Base-by-base conservation (phyloP, 108 stramenopile species). In the Skeletonema potamos region DNA sequence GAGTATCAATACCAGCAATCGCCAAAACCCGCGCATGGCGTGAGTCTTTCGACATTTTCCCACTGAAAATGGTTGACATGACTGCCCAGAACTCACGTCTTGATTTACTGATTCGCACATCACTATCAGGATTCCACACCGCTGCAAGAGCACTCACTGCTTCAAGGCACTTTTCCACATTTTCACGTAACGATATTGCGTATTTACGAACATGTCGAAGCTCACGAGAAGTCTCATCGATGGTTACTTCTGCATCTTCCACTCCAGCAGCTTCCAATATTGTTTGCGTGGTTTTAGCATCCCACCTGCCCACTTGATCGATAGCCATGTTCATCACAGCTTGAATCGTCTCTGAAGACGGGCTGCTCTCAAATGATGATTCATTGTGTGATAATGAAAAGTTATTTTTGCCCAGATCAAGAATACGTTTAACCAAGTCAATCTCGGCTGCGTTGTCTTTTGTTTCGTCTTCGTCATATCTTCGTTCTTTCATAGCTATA, bases 141-240 rank as follows among this genome's bases (percentile, higher is more conserved):
- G 57, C 24, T 22, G 71, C 58, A 4, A 94, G 64, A 4, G 69
- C 76, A 36, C 84, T 85, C 57, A 89, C 63, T 15, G 90, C 84
- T 70, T 91, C 85, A 11, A 65, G 51, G 66, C 93, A 94, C 54
- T 85, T 70, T 28, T 70, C 68, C 22, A 91, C 67, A 62, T 86
- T 77, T 57, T 94, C 89, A 15, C 89, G 77, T 12, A 94, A 73
- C 44, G 83, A 81, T 33, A 88, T 87, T 17, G 93, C 90, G 71
- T 84, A 84, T 64, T 90, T 90, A 11, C 87, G 78, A 13, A 94
- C 86, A 61, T 84, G 63, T 26, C 89, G 77, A 46, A 94, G 72
- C 51, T 91, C 90, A 46, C 87, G 78, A 26, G 93, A 87, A 30
- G 89, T 88, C 72, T 90, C 90, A 76, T 91, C 87, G 54, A 91